These are phyloP conservation scores for Diplotaxis tenuifolia DNA, from an alignment of 345 rosid species.

Conservation along the genomic window DNA sequence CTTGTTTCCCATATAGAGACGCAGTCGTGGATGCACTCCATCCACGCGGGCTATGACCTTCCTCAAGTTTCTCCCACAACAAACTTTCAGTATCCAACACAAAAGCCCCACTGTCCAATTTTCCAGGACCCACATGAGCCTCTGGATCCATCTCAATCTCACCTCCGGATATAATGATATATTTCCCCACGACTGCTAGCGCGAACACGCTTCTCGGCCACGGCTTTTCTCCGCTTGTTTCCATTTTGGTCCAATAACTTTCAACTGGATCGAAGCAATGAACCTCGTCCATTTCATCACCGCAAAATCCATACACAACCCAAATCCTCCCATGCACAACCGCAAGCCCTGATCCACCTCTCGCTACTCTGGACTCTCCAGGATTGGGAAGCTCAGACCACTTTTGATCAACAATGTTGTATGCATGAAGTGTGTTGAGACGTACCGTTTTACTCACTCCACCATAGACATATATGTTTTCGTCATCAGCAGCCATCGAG, in stretches of 20 bases:
- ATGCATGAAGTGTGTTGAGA: background rate
- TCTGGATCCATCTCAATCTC: background rate
- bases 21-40: conserved; percentile 2
- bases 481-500: conserved; percentile 20
- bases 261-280: background rate
- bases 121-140: conserved; percentile 1
- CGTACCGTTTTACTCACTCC: background rate
- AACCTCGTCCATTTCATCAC: background rate
- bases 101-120: background rate
- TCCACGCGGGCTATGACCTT: conserved; percentile 2
- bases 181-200: background rate
- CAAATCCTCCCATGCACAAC: background rate
- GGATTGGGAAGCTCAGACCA: conserved; percentile 1
- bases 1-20: background rate
- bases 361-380: background rate
- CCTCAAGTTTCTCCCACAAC: conserved; percentile 3
- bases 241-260: background rate
- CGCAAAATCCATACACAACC: background rate
- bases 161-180: background rate
- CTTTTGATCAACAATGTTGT: background rate
- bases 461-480: conserved; percentile 4
- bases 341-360: background rate
- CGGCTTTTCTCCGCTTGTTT: background rate
- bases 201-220: background rate
- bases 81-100: conserved; percentile 1